Percentiles rank a stretch among this genome's conserved stretches.
Conservation (phyloP, 2,329 filamentous ascomycete species). For the Colletotrichum karsti region DNA sequence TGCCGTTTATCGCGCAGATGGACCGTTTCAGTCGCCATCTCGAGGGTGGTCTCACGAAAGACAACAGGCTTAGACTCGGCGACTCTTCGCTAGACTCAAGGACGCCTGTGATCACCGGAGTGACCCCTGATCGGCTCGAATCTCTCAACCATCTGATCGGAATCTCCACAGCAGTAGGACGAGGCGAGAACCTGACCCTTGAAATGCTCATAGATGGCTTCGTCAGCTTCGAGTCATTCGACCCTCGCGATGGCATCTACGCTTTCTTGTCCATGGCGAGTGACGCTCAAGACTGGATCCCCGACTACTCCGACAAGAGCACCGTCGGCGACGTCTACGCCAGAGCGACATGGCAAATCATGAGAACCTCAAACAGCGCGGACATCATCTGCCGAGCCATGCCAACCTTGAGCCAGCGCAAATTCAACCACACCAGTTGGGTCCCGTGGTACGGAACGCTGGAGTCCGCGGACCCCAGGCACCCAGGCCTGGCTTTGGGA, state of each 20-base stretch:
- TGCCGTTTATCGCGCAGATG: not conserved
- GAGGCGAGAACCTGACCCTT: not conserved
- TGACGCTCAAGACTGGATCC: not conserved
- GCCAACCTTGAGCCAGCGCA: not conserved
- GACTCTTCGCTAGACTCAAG: no score
- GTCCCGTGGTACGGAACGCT: not conserved
- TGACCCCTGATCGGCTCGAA: not conserved
- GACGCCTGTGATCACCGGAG: no score
- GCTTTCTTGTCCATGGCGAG: not conserved
- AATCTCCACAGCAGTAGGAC: not conserved
- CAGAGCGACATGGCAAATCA: not conserved
- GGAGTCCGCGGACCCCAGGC: not conserved
- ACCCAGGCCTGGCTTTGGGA: not conserved
- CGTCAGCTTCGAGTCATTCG: not conserved
- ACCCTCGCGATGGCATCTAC: slow-evolving; percentile 10
- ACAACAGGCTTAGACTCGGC: not conserved
- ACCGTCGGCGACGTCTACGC: not conserved
- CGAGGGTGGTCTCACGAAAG: no score
- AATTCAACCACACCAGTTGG: not conserved
- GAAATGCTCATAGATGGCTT: not conserved
- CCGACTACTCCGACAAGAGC: not conserved
- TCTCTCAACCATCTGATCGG: not conserved
- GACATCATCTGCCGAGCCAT: not conserved
- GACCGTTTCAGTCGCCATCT: no score
- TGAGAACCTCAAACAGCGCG: not conserved